Evolutionary conservation across 441 rosid species (phyloP).

Genomic region (Populus hybrid): DNA sequence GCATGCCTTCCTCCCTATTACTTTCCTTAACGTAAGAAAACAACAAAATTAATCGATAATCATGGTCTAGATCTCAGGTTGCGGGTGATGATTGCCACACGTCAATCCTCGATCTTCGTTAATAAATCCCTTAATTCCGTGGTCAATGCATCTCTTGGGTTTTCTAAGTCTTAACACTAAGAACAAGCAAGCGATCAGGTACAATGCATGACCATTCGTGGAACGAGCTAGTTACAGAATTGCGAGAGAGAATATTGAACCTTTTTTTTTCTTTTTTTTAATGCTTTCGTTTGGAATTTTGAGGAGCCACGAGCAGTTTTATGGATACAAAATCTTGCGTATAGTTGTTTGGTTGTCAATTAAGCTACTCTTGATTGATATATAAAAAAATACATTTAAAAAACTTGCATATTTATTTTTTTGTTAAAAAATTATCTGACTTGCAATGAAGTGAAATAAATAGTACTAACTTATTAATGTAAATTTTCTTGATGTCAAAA

Average conservation of each 20-base stretch:
- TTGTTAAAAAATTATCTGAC: too few relatives aligned
- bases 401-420: too few relatives aligned
- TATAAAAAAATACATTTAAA: too few relatives aligned
- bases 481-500: too few relatives aligned
- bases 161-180: too few relatives aligned
- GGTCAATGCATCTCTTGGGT: constrained; percentile 13
- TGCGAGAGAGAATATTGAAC: too few relatives aligned
- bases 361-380: neutral
- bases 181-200: neutral
- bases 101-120: constrained; percentile 8
- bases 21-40: neutral
- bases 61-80: neutral
- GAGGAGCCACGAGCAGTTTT: neutral
- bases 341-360: neutral
- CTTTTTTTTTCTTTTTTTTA: too few relatives aligned
- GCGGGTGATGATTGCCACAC: neutral
- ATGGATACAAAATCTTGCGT: neutral
- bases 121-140: constrained; percentile 3
- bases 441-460: too few relatives aligned
- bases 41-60: neutral
- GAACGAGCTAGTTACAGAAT: neutral
- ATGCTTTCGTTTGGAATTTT: too few relatives aligned
- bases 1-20: constrained; percentile 4
- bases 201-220: neutral
- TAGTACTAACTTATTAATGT: too few relatives aligned